A percentile compares a stretch with the other conserved stretches of the same genome.
phyloP scores from a whole-genome alignment of 2,329 filamentous ascomycete genomes.

The Fusarium pseudoanthophilum region DNA sequence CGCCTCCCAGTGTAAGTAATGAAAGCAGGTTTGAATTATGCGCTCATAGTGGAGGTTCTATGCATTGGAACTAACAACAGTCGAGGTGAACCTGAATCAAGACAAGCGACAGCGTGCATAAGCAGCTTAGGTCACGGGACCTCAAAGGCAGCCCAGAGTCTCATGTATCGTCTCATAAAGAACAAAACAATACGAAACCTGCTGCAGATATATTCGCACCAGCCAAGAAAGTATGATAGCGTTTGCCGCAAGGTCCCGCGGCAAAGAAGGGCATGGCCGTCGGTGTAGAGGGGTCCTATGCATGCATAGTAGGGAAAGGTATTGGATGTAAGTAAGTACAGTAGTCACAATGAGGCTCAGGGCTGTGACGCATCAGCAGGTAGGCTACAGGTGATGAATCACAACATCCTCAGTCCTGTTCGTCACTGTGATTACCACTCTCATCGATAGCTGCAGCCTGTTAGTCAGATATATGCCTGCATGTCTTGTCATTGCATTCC shows the following conservation, averaged over 20 bases:
- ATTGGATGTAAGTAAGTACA: neutral
- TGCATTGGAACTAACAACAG: neutral
- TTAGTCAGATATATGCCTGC: neutral
- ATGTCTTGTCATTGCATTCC: neutral
- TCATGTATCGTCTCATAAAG: neutral
- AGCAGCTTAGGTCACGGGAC: neutral
- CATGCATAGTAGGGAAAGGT: neutral
- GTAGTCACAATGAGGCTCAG: slow-evolving; percentile 9
- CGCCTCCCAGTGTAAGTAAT: neutral
- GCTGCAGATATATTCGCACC: neutral
- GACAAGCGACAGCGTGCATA: neutral
- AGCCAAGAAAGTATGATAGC: neutral
- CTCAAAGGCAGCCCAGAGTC: neutral
- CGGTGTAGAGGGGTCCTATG: slow-evolving; percentile 23
- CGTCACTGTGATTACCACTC: neutral
- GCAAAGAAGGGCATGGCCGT: slow-evolving; percentile 3
- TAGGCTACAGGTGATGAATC: slow-evolving; percentile 13
- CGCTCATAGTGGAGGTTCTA: slow-evolving; percentile 15
- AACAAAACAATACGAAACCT: neutral
- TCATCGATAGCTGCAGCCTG: neutral
- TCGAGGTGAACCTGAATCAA: neutral
- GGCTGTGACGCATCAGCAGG: slow-evolving; percentile 5
- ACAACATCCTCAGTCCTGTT: neutral
- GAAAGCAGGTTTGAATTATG: slow-evolving; percentile 9
- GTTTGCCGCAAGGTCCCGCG: neutral